Evolutionary conservation across 164 flowering plant species (phyloP), one percentile per base, ranked within the genome.

Genomic region (Litsea cubeba): DNA sequence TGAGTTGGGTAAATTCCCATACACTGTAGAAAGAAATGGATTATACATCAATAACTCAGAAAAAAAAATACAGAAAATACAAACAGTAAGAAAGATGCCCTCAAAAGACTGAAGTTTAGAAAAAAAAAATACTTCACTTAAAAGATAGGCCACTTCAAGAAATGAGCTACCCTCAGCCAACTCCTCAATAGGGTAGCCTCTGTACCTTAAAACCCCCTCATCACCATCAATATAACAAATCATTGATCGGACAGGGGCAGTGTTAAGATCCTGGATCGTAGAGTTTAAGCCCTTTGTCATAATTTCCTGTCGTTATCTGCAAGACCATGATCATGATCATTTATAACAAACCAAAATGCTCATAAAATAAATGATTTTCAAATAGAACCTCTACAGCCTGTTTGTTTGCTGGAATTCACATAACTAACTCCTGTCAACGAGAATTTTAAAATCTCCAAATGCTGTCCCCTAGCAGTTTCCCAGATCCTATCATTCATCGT

Each of bases 131-230:
- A 87, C 97, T n/a, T 82, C 80, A 93, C 98, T 71, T 57, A 96
- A 79, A 65, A 96, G 94, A 77, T 94, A 96, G 1, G 98, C 90
- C 65, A 95, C 99, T 86, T 96, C 99, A 75, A 90, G 32, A 74
- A 86, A 96, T 3, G 97, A 81, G 80, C 97, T 92, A 60, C 88
- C 84, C 80, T 92, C 99, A 50, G 99, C 97, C 84, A 96, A 82
- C 74, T 96, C 98, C 80, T 96, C 98, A 76, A 96, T 96, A 2
- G 99, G 99, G 79, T 92, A 94, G 24, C 99, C 99, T 83, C 99
- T 86, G 70, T 96, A 96, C 77, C 99, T 86, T 17, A 96, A 91
- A 71, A 96, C 87, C 49, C 99, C 99, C 74, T 87, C 98, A 85
- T 96, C 99, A 3, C 99, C 99, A 79, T 96, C 99, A 46, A 96